Percentiles rank a stretch among this genome's conserved stretches.
These are phyloP conservation scores for Volvox africanus DNA, from an alignment of 139 green algal genomes.

Conservation along the genomic window DNA sequence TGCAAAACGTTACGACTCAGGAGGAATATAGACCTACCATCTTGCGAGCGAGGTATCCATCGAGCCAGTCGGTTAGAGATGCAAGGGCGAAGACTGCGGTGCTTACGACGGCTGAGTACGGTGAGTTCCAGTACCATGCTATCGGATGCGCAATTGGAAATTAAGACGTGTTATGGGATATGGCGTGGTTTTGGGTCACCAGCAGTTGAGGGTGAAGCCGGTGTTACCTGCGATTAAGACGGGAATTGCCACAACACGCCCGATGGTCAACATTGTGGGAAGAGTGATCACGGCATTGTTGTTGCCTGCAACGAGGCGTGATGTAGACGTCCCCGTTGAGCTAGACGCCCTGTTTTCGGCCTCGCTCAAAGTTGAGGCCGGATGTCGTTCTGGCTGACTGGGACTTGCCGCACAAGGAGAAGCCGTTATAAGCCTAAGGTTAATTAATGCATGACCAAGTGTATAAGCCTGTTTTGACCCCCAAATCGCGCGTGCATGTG, in stretches of 20 bases:
- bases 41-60: conserved; percentile 95
- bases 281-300: conserved; percentile 75
- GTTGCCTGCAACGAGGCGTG: not conserved
- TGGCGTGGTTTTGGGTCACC: no score
- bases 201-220: no score
- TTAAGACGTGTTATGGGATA: no score
- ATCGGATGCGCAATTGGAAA: not conserved
- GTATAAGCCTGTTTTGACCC: not conserved
- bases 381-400: not conserved
- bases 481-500: conserved; percentile 7
- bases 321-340: not conserved
- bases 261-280: conserved; percentile 90
- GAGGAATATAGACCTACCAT: conserved; percentile 66
- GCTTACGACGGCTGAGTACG: conserved; percentile 55
- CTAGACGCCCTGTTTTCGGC: not conserved
- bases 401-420: not conserved
- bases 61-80: conserved; percentile 94
- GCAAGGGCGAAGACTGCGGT: conserved; percentile 86
- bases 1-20: no score
- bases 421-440: not conserved
- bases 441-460: not conserved
- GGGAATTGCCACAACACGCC: conserved; percentile 86
- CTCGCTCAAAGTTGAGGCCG: not conserved
- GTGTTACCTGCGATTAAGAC: conserved; percentile 73
- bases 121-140: conserved; percentile 75